These are phyloP conservation scores for Sphenostylis stenocarpa DNA, from an alignment of 306 rosid genomes.

Conservation along the genomic window DNA sequence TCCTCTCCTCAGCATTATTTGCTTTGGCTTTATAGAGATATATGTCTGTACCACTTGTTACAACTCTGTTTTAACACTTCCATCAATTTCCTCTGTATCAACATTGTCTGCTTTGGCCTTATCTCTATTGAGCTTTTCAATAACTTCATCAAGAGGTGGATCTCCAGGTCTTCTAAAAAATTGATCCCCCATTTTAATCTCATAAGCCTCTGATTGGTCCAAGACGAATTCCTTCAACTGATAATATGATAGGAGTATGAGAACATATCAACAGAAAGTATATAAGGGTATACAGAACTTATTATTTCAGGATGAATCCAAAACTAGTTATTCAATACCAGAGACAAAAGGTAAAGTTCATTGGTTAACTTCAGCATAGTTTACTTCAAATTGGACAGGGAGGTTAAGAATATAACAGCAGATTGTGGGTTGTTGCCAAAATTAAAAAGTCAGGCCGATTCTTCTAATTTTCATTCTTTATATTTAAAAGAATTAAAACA, in stretches of 20 bases:
- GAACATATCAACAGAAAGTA: slow-evolving; percentile 1
- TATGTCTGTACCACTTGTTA: slow-evolving; percentile 29
- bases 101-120: slow-evolving; percentile 40
- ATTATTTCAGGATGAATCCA: neutral
- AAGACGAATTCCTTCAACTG: slow-evolving; percentile 89
- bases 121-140: slow-evolving; percentile 51
- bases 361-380: neutral
- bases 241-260: neutral
- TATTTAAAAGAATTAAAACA: neutral
- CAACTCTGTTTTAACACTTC: slow-evolving; percentile 56
- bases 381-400: neutral
- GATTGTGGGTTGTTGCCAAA: slow-evolving; percentile 3
- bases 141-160: slow-evolving; percentile 74
- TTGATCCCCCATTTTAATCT: slow-evolving; percentile 81
- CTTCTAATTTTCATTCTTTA: neutral
- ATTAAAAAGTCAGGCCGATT: neutral
- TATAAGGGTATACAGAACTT: neutral
- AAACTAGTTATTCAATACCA: neutral
- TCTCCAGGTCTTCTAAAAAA: slow-evolving; percentile 80
- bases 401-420: slow-evolving; percentile 11
- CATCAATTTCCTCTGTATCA: slow-evolving; percentile 32
- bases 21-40: neutral
- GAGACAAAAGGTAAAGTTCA: no score
- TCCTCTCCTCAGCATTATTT: no score
- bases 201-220: slow-evolving; percentile 78